Base-by-base conservation (phyloP, 345 rosid species). In the Bruguiera parviflora region DNA sequence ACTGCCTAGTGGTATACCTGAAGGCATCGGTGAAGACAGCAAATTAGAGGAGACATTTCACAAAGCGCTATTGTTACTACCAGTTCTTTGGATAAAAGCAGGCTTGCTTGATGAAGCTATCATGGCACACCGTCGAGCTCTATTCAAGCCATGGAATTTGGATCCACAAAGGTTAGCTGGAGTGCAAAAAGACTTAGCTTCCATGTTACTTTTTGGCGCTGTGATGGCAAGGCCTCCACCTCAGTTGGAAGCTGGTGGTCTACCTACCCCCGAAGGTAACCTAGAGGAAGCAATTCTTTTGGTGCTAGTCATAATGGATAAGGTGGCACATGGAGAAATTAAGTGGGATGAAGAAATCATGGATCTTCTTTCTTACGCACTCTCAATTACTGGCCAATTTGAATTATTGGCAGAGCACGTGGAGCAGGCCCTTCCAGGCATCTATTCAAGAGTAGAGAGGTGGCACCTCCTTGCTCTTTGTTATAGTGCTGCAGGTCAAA, bases 401-500 rank as follows among this genome's bases (percentile, higher is more conserved):
- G 91, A 88, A 66, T 74, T 86, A 69, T 71, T 92, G 65, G 97
- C 96, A 6, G 77, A 75, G 70, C 85, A 90, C 76, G 81, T 86
- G 58, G 98, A 92, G 84, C 89, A 83, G 82, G 83, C 71, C 67
- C 82, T 84, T 74, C 99, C 98, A 0, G 92, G 97, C 49, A 76
- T 78, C 68, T 95, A 88, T 63, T 70, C 69, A 51, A 83, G 96
- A 67, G 85, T 84, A 28, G 96, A 89, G 62, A 88, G 99, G 78
- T 95, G 98, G 97, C 85, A 87, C 79, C 69, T 85, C 74, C 96
- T 95, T 61, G 94, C 97, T 49, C 92, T 92, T 61, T 92, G 97
- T 81, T 92, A 90, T 72, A 76, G 80, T 73, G 96, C 96, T 72
- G 89, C 89, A 6, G 90, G 88, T 63, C 85, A 89, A 69, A 80